Evolutionary conservation across 345 rosid genomes (phyloP).

Genomic region (Brassica juncea): DNA sequence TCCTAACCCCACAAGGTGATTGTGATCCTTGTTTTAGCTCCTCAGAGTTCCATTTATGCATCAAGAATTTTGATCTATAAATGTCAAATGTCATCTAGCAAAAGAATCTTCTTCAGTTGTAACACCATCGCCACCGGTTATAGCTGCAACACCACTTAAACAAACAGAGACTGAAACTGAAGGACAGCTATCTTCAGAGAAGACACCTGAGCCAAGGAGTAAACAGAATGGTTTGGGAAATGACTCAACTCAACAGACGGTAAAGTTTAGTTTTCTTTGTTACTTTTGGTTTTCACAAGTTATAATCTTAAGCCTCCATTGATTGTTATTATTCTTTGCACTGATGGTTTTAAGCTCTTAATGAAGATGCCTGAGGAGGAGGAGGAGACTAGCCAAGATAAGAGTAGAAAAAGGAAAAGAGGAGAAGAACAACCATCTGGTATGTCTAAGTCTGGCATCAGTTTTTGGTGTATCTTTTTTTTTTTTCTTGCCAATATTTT

Average conservation of each 20-base stretch:
- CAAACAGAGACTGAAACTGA: neutral
- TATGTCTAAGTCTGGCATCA: neutral
- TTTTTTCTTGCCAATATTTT: no score
- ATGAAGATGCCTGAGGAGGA: neutral
- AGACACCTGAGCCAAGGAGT: neutral
- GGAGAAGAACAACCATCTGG: neutral
- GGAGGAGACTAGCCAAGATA: neutral
- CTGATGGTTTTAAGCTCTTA: neutral
- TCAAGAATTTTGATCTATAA: neutral
- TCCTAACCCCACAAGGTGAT: slow-evolving; percentile 28
- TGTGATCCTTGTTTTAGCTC: neutral
- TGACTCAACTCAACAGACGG: neutral
- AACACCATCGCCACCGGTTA: neutral
- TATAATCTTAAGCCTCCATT: neutral
- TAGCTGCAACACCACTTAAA: neutral
- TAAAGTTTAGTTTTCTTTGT: neutral
- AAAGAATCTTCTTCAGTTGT: neutral
- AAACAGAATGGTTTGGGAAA: neutral
- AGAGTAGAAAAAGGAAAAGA: neutral
- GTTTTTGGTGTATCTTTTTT: no score
- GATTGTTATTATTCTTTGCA: neutral
- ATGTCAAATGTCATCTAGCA: neutral
- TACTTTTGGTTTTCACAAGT: neutral
- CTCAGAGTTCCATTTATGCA: neutral
- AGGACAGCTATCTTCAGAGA: neutral